These are phyloP conservation scores for Fennellomyces sp. DNA, from an alignment of 371 early-diverging fungal species.

Conservation along the genomic window DNA sequence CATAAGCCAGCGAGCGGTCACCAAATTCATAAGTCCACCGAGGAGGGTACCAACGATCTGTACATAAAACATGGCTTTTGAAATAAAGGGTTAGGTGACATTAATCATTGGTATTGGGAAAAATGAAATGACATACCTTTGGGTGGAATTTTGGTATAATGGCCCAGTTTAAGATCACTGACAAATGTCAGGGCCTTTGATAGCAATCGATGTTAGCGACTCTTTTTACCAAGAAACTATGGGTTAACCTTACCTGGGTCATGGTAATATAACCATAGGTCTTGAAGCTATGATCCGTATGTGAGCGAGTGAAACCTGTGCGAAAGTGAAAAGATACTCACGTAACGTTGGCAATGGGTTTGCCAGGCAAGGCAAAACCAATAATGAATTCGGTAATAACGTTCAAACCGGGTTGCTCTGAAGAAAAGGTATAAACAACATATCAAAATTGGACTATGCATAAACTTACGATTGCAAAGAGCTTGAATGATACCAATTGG, in stretches of 20 bases:
- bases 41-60: slow-evolving; percentile 63
- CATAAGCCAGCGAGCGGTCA: slow-evolving; percentile 70
- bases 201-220: not conserved
- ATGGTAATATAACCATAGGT: slow-evolving; percentile 67
- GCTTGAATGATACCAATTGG: slow-evolving; percentile 84
- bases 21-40: slow-evolving; percentile 64
- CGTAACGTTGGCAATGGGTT: slow-evolving; percentile 65
- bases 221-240: not conserved
- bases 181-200: slow-evolving; percentile 54
- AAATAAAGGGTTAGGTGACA: too few species aligned
- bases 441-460: not conserved
- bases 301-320: too few species aligned
- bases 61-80: slow-evolving; percentile 67
- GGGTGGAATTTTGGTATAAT: slow-evolving; percentile 74
- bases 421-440: not conserved
- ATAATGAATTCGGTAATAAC: slow-evolving; percentile 74
- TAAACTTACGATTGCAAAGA: slow-evolving; percentile 53
- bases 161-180: slow-evolving; percentile 68
- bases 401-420: slow-evolving; percentile 69
- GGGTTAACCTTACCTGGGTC: slow-evolving; percentile 34
- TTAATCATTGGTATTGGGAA: too few species aligned
- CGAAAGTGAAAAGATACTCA: not conserved
- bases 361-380: slow-evolving; percentile 66
- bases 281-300: slow-evolving; percentile 52
- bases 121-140: too few species aligned